Base-by-base conservation (phyloP, 2,329 filamentous ascomycete species). In the Aspergillus flavus region DNA sequence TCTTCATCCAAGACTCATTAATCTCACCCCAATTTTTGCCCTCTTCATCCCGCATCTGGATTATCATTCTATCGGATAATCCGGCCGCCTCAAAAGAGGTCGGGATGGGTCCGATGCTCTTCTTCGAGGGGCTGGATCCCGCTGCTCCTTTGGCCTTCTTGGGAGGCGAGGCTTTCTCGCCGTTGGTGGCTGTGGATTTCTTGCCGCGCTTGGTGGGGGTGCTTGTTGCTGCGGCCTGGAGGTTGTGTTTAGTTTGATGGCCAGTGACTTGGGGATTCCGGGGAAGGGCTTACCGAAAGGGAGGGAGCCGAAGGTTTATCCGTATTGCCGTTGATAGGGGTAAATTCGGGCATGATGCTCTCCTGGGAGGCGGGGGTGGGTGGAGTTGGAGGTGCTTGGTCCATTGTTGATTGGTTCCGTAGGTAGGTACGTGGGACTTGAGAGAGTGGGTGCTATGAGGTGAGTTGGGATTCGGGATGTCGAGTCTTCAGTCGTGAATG, bases 21-120 rank as follows among this genome's bases (percentile, higher is more conserved):
- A 76, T 75, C 9, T 76, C 72, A 0, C 57, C 14, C 74, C 74
- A 76, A 16, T 59, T 45, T 19, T 65, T 64, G 9, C 64, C 64
- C 16, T 72, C 68, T 0, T 68, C 66, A 41, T 75, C 75, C 21
- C 70, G 69, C 64, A 76, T 73, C 32, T 64, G 69, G 11, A 76
- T 63, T 9, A 76, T 65, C 67, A 74, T 67, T 28, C 52, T 59
- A 57, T 76, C 72, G n/a, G 67, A 61, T 10, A 57, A 30, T 1
- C 66, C 64, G 3, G 69, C 71, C 6, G 57, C 59, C 4, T 70
- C 71, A 16, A 66, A 61, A 4, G 66, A 68, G 19, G 68, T 69
- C 1, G 74, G 72, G 57, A 76, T 71, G 0, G 68, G 63, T 1
- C 50, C 56, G 19, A 68, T 58, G 1, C 45, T 53, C 32, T 58